Base-by-base conservation (phyloP, 495 filamentous ascomycete species). In the Xylaria intraflava region DNA sequence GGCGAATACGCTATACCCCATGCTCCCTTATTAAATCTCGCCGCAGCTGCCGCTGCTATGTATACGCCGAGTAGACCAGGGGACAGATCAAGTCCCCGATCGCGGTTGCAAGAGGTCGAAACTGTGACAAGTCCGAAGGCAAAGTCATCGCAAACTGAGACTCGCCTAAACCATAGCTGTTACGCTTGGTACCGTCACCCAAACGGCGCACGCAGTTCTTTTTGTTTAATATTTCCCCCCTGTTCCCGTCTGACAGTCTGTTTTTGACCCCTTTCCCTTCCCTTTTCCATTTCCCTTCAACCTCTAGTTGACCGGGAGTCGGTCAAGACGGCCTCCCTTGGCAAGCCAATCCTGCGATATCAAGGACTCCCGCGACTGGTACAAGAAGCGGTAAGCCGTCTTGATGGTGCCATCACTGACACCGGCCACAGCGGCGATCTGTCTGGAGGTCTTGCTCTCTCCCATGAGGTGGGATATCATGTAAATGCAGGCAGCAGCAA, bases 341-440 rank as follows among this genome's bases (percentile, higher is more conserved):
- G 77, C 75, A 51, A 92, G 76, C 81, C 86, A 90, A 46, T 87
- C 83, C 30, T 80, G 73, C 60, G 87, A 80, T 62, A 97, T 78
- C 53, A 98, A 69, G 44, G 80, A 72, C 57, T 93, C 86, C 16
- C 82, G 80, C 41, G 84, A 81, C 6, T 75, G 72, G 62, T 89
- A 89, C 40, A 98, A 78, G 62, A 86, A 81, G 64, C 93, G 92
- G 74, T 97, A 98, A 0, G 94, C 90, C 43, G 88, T 90, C 43
- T 91, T 87, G 57, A 98, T 96, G 1, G 93, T 98, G 42, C 91
- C 90, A 60, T 98, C 93, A 62, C 89, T 95, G 26, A 96, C 93
- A 54, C 88, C 87, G 4, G 86, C 87, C 16, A 93, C 84, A 1
- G 55, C 51, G 1, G 86, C 85, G 57, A 97, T 95, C 49, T 95